Conservation (phyloP, 2,329 filamentous ascomycete species). For the Rhinocladiella mackenziei region DNA sequence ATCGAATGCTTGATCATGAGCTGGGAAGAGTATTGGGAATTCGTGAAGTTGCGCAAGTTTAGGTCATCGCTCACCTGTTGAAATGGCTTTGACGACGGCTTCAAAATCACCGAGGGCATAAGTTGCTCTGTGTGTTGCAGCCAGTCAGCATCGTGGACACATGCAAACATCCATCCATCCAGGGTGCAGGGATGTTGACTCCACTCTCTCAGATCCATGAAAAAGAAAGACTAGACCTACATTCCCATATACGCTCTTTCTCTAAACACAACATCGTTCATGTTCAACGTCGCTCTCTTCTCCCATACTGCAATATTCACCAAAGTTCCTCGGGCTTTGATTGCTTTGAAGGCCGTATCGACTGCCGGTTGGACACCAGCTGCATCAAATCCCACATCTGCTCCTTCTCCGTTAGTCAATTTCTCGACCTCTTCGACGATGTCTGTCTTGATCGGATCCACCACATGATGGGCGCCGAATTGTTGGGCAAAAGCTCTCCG, state of each 20-base stretch:
- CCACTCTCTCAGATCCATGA: no score
- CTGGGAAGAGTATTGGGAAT: background rate
- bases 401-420: slow-evolving; percentile 41
- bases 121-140: slow-evolving; percentile 36
- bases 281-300: slow-evolving; percentile 47
- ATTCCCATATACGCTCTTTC: slow-evolving; percentile 52
- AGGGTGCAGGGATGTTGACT: no score
- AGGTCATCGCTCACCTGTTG: slow-evolving; percentile 26
- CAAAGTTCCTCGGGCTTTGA: slow-evolving; percentile 49
- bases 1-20: background rate
- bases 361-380: slow-evolving; percentile 52
- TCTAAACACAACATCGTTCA: slow-evolving; percentile 52
- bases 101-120: slow-evolving; percentile 52
- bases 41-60: background rate
- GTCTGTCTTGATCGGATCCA: slow-evolving; percentile 50
- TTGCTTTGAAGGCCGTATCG: slow-evolving; percentile 47
- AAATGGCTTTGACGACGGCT: slow-evolving; percentile 44
- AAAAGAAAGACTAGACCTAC: slow-evolving; percentile 9
- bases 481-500: slow-evolving; percentile 48
- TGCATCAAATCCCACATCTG: slow-evolving; percentile 51
- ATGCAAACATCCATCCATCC: no score
- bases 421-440: slow-evolving; percentile 39
- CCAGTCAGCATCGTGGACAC: background rate
- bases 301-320: slow-evolving; percentile 57
- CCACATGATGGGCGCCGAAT: slow-evolving; percentile 51